Evolutionary conservation across 805 yeast species (phyloP), one percentile per base, ranked within the genome.

Genomic region (Candida multigemmis): DNA sequence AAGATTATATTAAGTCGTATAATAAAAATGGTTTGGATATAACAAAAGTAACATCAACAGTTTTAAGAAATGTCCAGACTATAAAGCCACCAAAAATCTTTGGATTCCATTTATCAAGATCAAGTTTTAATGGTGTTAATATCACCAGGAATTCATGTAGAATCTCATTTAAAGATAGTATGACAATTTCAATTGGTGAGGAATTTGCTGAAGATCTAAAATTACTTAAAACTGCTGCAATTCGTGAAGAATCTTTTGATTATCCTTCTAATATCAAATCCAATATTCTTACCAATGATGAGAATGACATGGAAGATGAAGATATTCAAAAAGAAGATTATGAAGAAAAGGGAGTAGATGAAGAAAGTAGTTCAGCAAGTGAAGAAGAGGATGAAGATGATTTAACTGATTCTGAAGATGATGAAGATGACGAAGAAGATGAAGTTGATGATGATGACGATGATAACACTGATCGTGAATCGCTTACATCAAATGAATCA

Each of bases 31-130:
- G 68, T 0, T 52, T 68, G 25, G 60, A 59, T 20, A 50, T 74
- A 2, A 53, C 61, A 14, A 42, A 51, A 7, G 44, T 82, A 3
- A 69, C 71, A 23, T 71, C 89, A 1, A 71, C 77, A 0, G 84
- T 89, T 4, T 69, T 74, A 17, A 81, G 83, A 44, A 69, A 67
- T 35, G 72, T 77, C 0, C 61, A 65, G 14, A 65, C 85, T 21
- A 61, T 72, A 8, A 65, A 67, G 29, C 70, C 83, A 4, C 96
- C 98, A 0, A 64, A 69, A 29, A 56, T 83, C 5, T 60, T 91
- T 26, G 71, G 82, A 0, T 55, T 89, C n/a, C 97, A 89, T 48
- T 53, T 91, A 22, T 84, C 95, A 7, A 64, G 97, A 41, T 87
- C 96, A 0, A 68, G 80, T 22, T 86, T 69, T 45, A 66, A 72